Base-by-base conservation (phyloP, 192 early-diverging fungal species). In the Rhizophlyctis rosea region DNA sequence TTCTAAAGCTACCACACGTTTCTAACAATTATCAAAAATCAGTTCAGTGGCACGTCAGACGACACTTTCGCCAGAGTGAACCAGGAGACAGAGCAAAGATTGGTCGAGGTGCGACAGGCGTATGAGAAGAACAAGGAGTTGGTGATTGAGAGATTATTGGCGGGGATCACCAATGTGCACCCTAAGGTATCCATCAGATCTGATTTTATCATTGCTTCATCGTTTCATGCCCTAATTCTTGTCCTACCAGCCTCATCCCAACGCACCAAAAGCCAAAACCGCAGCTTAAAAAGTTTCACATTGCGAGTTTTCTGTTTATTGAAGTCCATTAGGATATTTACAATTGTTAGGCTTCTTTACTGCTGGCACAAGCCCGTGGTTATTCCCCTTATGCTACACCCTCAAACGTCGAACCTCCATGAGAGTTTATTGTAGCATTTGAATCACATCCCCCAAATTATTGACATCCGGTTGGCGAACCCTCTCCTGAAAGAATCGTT, bases 1-100 rank as follows among this genome's bases (percentile, higher is more conserved):
- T n/a, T 61, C 5, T 33, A 5, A 32, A 47, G n/a, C 9, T 47
- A 47, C 39, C 39, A 13, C 11, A 47, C 39, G 9, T 9, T 47
- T 47, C n/a, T 9, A n/a, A n/a, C 9, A 47, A n/a, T 47, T 13
- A 47, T n/a, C 39, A n/a, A 47, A n/a, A n/a, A 65, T 31, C 71
- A 92, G 90, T 86, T 86, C 67, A 73, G 84, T 51, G 91, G 91
- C 50, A 72, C 75, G 62, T 80, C 81, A 16, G 87, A 88, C 67
- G 81, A 88, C 67, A 70, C 75, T 33, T 67, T 81, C 34, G 61
- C 72, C 53, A 81, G 84, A 57, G 81, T 89, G 30, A 76, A 85
- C 49, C 71, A 72, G 23, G 86, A 90, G 50, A 94, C 91, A 16
- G 88, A 90, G 55, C 58, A 57, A 54, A 85, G 84, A 69, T 77